Evolutionary conservation across 257 asterid genomes (phyloP).

Genomic region (Solanum bulbocastanum): DNA sequence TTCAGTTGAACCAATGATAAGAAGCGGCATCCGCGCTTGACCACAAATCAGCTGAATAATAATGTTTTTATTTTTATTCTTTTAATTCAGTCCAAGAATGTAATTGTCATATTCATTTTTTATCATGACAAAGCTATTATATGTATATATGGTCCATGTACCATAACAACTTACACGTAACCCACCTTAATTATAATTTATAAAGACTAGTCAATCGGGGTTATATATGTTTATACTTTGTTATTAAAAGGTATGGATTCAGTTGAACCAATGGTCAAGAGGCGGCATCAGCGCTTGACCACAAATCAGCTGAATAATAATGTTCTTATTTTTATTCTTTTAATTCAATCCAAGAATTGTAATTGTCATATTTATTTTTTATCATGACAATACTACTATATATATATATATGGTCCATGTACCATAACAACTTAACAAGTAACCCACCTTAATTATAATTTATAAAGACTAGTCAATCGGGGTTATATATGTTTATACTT

Average conservation of each 20-base stretch:
- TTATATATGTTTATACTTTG: no score
- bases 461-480: neutral
- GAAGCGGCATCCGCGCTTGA: neutral
- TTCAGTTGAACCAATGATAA: no score
- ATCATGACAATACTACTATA: neutral
- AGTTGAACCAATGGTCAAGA: no score
- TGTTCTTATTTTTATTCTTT: neutral
- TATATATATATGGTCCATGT: neutral
- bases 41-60: neutral
- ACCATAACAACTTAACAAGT: neutral
- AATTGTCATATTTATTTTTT: neutral
- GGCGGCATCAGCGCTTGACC: no score
- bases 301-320: no score
- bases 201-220: neutral
- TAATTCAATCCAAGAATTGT: neutral
- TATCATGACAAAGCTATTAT: neutral
- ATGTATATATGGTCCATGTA: neutral
- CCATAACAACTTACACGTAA: neutral
- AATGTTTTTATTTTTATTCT: neutral
- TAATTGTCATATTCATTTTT: neutral
- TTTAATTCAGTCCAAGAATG: neutral
- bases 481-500: no score
- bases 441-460: neutral
- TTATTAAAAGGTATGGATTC: no score
- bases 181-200: neutral